These are phyloP conservation scores for Phialocephala sp. DNA, from an alignment of 2,329 filamentous ascomycete species.

Conservation along the genomic window DNA sequence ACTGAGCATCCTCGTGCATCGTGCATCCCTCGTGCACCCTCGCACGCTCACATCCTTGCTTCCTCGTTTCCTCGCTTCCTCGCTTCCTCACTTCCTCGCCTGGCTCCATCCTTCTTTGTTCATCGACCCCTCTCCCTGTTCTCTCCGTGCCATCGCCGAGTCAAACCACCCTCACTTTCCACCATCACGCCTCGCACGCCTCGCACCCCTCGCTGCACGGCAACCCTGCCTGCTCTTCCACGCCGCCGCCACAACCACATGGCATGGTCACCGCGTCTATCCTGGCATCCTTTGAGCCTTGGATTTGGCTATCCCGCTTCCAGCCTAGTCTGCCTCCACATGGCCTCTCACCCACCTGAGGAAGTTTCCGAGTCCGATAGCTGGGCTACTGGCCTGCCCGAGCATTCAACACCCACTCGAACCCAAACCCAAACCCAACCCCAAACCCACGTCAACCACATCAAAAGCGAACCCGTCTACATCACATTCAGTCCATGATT, in stretches of 20 bases:
- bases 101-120: too few species aligned
- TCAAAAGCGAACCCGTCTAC: conserved; percentile 2
- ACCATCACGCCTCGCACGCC: too few species aligned
- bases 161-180: too few species aligned
- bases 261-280: neutral
- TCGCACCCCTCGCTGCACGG: neutral
- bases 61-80: too few species aligned
- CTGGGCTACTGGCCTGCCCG: conserved; percentile 15
- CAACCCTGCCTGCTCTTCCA: neutral
- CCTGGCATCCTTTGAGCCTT: neutral
- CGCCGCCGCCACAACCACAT: neutral
- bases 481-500: neutral
- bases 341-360: neutral
- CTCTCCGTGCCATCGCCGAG: too few species aligned
- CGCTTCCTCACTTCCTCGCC: too few species aligned
- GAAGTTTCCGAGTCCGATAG: conserved; percentile 2
- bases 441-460: neutral
- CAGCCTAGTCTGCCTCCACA: neutral
- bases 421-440: neutral
- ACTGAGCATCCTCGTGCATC: too few species aligned
- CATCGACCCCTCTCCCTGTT: too few species aligned
- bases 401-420: conserved; percentile 13
- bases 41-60: too few species aligned
- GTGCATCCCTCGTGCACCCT: too few species aligned
- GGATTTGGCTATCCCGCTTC: neutral